Percentiles rank a stretch among this genome's conserved stretches.
These are phyloP conservation scores for Neocucurbitaria cava DNA, from an alignment of 2,329 filamentous ascomycete genomes.

Conservation along the genomic window DNA sequence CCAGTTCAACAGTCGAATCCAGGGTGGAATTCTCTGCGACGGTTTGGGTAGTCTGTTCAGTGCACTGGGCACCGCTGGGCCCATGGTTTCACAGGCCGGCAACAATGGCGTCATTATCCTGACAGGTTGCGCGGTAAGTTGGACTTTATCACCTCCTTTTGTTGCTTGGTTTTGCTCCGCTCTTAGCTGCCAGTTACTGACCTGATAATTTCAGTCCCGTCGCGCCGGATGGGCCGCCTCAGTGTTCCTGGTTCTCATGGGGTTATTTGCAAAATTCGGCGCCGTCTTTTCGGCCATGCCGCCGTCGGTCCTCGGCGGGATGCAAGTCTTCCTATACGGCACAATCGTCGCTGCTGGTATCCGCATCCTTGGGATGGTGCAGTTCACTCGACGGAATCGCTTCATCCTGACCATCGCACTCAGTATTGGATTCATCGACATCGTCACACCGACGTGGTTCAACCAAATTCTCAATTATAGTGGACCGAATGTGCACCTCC, in stretches of 20 bases:
- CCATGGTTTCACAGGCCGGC: constrained; percentile 37
- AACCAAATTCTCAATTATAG: constrained; percentile 47
- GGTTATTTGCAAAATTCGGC: constrained; percentile 37
- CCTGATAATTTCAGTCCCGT: constrained; percentile 12
- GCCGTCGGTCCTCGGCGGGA: constrained; percentile 54
- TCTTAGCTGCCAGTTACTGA: background rate
- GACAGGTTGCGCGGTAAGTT: constrained; percentile 26
- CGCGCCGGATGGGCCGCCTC: constrained; percentile 39
- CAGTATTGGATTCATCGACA: constrained; percentile 46
- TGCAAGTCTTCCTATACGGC: constrained; percentile 49
- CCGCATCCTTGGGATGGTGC: constrained; percentile 33
- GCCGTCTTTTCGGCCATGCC: constrained; percentile 39
- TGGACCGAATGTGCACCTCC: constrained; percentile 46
- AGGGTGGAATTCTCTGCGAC: constrained; percentile 38
- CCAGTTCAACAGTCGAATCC: constrained; percentile 34
- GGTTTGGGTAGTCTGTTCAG: constrained; percentile 37
- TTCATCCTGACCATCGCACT: constrained; percentile 36
- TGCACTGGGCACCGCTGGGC: constrained; percentile 34
- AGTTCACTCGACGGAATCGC: constrained; percentile 36
- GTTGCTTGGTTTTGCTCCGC: background rate
- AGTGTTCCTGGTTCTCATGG: constrained; percentile 36
- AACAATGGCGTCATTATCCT: constrained; percentile 41
- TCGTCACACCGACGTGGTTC: constrained; percentile 51
- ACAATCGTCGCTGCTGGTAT: constrained; percentile 38
- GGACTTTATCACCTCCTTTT: background rate